Base-by-base conservation (phyloP, 1,139 yeast genomes). In the Geotrichum reessii region DNA sequence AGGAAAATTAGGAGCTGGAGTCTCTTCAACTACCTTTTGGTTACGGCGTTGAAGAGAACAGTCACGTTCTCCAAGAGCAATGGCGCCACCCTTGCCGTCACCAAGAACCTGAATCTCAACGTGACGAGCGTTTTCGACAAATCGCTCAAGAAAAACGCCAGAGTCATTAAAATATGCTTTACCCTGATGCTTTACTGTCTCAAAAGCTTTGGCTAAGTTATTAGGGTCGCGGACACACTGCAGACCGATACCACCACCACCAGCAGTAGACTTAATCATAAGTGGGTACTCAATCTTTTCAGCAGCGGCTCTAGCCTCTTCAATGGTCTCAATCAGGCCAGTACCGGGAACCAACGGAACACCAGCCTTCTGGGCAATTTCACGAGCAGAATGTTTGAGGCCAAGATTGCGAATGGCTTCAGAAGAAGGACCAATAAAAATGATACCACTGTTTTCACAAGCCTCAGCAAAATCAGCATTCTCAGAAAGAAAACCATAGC, bases 211-310 rank as follows among this genome's bases (percentile, higher is more conserved):
- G 74, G 83, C 88, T 63, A 92, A 84, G 61, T 92, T 97, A 17
- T 74, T 83, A 65, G 83, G 89, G 50, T 84, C 80, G 68, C 91
- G 96, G 62, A 92, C 97, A 71, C 91, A 87, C 72, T 91, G 97
- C 67, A 93, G 78, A 64, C 99, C 99, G 69, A 92, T 93, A 74
- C 99, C 99, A 73, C 99, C 99, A 68, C 99, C 99, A 72, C 99
- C 99, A 42, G 98, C 98, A 62, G 98, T 92, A 22, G 96, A 87
- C 74, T 93, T 93, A 57, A 93, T 88, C 98, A 93, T 93, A 50
- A 93, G 82, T 27, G 99, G 98, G 69, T 89, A 93, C 63, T 84
- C 90, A 58, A 93, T 78, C 65, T 82, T 76, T 24, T 81, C 84
- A n/a, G 97, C 98, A 63, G 86, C 81, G 61, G 76, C 79, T 61